A percentile compares a stretch with the other conserved stretches of the same genome.
Evolutionary conservation across 2,329 filamentous ascomycete species (phyloP).

Genomic region (Microdochium nivale): DNA sequence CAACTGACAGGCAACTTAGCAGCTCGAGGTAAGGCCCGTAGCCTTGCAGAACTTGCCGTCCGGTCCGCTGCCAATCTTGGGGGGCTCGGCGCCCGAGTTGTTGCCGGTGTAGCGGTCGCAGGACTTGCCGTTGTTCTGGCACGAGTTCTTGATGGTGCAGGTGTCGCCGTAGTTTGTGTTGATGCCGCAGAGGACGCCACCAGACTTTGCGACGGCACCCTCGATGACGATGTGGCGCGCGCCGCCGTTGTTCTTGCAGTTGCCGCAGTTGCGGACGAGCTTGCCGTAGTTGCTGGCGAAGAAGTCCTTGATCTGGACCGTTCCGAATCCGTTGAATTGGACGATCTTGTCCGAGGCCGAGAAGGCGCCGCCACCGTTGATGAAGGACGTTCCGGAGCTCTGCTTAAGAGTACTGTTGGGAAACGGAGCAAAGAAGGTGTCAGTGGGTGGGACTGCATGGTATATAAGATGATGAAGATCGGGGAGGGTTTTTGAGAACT

Average conservation of each 20-base stretch:
- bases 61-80: constrained; percentile 25
- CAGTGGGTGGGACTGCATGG: background rate
- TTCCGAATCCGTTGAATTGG: constrained; percentile 33
- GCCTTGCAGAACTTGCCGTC: constrained; percentile 24
- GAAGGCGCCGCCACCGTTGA: constrained; percentile 34
- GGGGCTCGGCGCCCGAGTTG: constrained; percentile 24
- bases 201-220: constrained; percentile 30
- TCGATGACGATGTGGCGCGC: constrained; percentile 34
- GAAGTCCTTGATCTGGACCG: constrained; percentile 28
- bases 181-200: constrained; percentile 35
- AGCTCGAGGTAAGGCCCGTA: constrained; percentile 6
- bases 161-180: constrained; percentile 43
- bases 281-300: constrained; percentile 35
- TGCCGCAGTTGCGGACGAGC: constrained; percentile 40
- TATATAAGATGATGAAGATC: background rate
- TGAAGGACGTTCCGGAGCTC: constrained; percentile 27
- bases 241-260: constrained; percentile 31
- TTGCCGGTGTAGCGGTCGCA: constrained; percentile 27
- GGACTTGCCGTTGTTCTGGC: constrained; percentile 18
- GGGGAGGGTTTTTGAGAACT: background rate
- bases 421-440: background rate
- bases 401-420: constrained; percentile 23
- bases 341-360: constrained; percentile 30
- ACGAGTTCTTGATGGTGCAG: constrained; percentile 30
- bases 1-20: constrained; percentile 2